Conservation (phyloP, 805 yeast genomes). For the Candida dendrica region DNA sequence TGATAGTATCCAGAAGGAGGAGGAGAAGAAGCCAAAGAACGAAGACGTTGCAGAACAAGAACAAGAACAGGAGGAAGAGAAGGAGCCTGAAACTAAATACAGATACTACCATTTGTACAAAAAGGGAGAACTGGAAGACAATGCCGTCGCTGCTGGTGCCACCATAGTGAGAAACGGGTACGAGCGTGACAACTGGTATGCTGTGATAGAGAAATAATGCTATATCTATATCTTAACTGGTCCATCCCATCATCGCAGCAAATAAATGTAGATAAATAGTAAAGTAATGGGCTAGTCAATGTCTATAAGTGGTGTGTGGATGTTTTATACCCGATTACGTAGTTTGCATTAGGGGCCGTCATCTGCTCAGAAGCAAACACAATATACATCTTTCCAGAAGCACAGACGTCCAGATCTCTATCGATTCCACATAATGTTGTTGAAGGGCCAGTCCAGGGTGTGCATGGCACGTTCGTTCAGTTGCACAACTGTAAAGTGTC, state of each 20-base stretch:
- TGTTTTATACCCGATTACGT: too few relatives aligned
- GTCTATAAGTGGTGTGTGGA: too few relatives aligned
- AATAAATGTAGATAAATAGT: too few relatives aligned
- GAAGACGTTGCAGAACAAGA: constrained; percentile 1
- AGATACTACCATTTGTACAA: constrained; percentile 85
- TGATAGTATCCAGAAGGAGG: constrained; percentile 7
- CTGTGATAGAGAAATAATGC: constrained; percentile 24
- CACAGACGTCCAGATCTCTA: too few relatives aligned
- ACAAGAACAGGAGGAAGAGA: constrained; percentile 17
- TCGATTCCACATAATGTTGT: background rate
- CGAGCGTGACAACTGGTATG: constrained; percentile 96
- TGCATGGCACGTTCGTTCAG: background rate
- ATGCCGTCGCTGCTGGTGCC: constrained; percentile 69
- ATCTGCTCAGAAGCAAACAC: too few relatives aligned
- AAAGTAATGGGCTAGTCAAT: too few relatives aligned
- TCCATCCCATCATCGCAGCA: too few relatives aligned
- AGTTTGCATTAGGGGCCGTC: too few relatives aligned
- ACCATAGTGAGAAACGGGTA: constrained; percentile 65
- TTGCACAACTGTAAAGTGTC: background rate
- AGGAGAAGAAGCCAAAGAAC: constrained; percentile 2
- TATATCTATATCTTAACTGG: too few relatives aligned
- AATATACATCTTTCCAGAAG: too few relatives aligned
- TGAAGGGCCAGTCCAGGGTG: background rate
- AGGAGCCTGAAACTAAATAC: constrained; percentile 44
- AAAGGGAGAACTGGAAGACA: constrained; percentile 73